phyloP scores from a whole-genome alignment of 148 eudicot species.

The Gaultheria prostrata region DNA sequence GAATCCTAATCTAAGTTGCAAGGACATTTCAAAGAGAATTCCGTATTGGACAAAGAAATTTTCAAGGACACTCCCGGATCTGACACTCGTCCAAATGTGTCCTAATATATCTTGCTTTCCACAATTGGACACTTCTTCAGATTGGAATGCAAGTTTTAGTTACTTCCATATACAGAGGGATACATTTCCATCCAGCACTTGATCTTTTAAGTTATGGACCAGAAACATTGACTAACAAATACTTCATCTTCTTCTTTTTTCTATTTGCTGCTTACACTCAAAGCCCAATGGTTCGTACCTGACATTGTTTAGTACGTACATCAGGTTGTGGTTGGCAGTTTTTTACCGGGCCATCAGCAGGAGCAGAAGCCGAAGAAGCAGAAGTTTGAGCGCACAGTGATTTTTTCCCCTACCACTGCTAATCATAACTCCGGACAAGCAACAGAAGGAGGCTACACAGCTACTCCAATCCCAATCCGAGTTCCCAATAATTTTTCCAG shows the following conservation, averaged over 20 bases:
- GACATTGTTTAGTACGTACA: conserved; percentile 7
- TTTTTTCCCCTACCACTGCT: conserved; percentile 34
- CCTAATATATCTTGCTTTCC: not conserved
- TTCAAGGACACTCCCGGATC: not conserved
- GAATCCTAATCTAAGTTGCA: not conserved
- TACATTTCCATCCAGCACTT: not conserved
- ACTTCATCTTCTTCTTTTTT: not conserved
- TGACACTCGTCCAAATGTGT: not conserved
- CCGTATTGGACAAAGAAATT: not conserved
- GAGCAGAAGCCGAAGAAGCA: conserved; percentile 69
- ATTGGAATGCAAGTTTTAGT: not conserved
- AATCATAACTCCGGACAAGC: conserved; percentile 33
- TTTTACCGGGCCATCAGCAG: conserved; percentile 54
- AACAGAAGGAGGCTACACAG: conserved; percentile 33
- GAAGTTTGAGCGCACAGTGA: conserved; percentile 39
- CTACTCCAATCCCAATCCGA: conserved; percentile 42
- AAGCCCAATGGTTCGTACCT: not conserved
- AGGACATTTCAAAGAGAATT: not conserved
- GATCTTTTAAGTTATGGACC: not conserved
- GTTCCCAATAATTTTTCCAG: conserved; percentile 30
- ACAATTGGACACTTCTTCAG: not conserved
- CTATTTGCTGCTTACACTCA: not conserved
- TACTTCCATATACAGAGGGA: not conserved
- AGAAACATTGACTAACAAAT: not conserved
- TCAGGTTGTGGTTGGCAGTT: conserved; percentile 84